A percentile compares a stretch with the other conserved stretches of the same genome.
Evolutionary conservation across 805 yeast genomes (phyloP).

Genomic region (Ogataea ramenticola): DNA sequence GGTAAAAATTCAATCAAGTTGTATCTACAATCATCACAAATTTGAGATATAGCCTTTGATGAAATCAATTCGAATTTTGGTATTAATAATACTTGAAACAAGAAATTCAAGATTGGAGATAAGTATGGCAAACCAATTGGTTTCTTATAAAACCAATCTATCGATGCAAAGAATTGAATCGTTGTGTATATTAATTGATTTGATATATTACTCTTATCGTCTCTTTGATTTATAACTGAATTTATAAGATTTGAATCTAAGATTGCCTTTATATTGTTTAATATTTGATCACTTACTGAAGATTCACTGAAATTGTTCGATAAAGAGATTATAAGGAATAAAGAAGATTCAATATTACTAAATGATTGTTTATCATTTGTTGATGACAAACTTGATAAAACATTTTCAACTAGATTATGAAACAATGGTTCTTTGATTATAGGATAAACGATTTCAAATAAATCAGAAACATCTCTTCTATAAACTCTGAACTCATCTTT

Average conservation of each 20-base stretch:
- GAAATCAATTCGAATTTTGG: conserved; percentile 28
- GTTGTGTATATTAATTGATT: conserved; percentile 38
- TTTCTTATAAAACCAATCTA: conserved; percentile 51
- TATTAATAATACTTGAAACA: conserved; percentile 26
- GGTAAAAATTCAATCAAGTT: conserved; percentile 36
- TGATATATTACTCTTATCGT: conserved; percentile 5
- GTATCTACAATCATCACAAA: conserved; percentile 47
- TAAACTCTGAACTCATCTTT: conserved; percentile 57
- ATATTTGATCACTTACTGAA: conserved; percentile 17
- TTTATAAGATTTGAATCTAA: conserved; percentile 22
- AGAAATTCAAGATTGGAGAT: conserved; percentile 44
- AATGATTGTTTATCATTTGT: conserved; percentile 11
- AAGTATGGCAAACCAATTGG: conserved; percentile 37
- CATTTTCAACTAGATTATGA: conserved; percentile 31
- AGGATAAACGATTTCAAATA: conserved; percentile 65
- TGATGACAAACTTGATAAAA: conserved; percentile 19
- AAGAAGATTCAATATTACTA: conserved; percentile 50
- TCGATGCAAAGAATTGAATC: conserved; percentile 50
- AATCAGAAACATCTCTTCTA: conserved; percentile 69
- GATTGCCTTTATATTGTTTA: conserved; percentile 16
- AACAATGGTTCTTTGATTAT: conserved; percentile 50
- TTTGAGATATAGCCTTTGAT: conserved; percentile 50
- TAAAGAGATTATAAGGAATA: conserved; percentile 51
- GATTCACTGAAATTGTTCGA: conserved; percentile 42
- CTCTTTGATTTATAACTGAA: background rate